Evolutionary conservation across 2,329 filamentous ascomycete genomes (phyloP).

Genomic region (Fusarium tjaetaba): DNA sequence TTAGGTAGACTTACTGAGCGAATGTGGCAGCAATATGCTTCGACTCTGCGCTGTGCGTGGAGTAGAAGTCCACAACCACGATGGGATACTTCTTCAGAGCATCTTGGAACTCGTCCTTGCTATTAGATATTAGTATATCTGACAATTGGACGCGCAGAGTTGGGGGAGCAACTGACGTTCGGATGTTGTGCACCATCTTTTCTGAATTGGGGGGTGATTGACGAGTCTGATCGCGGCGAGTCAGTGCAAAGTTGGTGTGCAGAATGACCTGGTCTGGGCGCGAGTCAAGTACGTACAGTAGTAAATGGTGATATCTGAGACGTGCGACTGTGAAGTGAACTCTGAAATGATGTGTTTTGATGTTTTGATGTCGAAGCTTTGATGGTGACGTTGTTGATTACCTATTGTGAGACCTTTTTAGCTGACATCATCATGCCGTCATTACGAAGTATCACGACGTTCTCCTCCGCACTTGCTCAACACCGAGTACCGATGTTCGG

Average conservation of each 20-base stretch:
- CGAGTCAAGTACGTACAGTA: neutral
- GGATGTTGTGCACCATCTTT: constrained; percentile 34
- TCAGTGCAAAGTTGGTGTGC: neutral
- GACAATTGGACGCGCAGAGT: rapidly evolving
- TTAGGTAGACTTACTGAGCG: constrained; percentile 2
- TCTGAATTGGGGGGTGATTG: neutral
- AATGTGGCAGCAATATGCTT: constrained; percentile 26
- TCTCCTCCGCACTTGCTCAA: neutral
- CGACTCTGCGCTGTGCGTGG: constrained; percentile 12
- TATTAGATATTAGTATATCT: neutral
- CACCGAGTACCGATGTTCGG: neutral
- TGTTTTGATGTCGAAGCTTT: neutral
- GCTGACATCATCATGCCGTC: constrained; percentile 36
- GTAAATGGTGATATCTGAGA: neutral
- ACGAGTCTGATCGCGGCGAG: neutral
- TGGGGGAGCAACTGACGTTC: neutral
- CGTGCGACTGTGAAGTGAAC: neutral
- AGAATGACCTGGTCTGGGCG: neutral
- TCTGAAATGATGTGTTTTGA: neutral
- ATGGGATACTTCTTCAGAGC: constrained; percentile 12
- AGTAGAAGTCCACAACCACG: constrained; percentile 31
- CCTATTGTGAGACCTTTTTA: neutral
- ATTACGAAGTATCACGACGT: neutral
- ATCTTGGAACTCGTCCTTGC: constrained; percentile 30
- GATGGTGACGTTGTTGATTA: constrained; percentile 19